These are phyloP conservation scores for Xylaria hypoxylon DNA, from an alignment of 2,329 filamentous ascomycete genomes.

Conservation along the genomic window DNA sequence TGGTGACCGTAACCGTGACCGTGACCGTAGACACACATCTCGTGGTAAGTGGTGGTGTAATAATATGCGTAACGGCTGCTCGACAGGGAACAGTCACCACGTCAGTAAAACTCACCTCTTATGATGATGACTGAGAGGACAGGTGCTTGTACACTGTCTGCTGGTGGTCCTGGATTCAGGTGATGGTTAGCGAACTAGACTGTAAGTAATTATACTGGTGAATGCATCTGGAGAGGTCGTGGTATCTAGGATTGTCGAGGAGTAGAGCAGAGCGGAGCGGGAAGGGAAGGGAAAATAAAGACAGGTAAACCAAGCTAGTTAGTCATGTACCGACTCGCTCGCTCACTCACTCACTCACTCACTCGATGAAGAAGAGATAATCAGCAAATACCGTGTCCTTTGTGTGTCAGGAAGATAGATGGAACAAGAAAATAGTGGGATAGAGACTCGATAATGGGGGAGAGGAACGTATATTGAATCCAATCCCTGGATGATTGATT, in stretches of 20 bases:
- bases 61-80: conserved; percentile 29
- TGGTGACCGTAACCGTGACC: conserved; percentile 16
- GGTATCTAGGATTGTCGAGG: conserved; percentile 6
- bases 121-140: conserved; percentile 19
- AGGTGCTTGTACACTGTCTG: conserved; percentile 21
- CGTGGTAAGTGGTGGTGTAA: conserved; percentile 28
- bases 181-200: conserved; percentile 30
- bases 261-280: conserved; percentile 12
- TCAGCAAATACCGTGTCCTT: conserved; percentile 18
- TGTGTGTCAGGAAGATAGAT: conserved; percentile 9
- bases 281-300: not conserved
- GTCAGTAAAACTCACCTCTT: conserved; percentile 36
- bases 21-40: conserved; percentile 30
- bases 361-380: conserved; percentile 29
- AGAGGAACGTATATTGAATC: conserved; percentile 23
- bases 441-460: conserved; percentile 21
- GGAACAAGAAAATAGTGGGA: conserved; percentile 14
- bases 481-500: conserved; percentile 16
- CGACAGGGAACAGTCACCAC: conserved; percentile 23
- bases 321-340: conserved; percentile 1
- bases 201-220: conserved; percentile 12
- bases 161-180: conserved; percentile 27
- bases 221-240: conserved; percentile 16
- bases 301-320: conserved; percentile 4
- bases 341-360: conserved; percentile 14